Evolutionary conservation across 768 basidiomycete species (phyloP).

Genomic region (Royoungia palumana): DNA sequence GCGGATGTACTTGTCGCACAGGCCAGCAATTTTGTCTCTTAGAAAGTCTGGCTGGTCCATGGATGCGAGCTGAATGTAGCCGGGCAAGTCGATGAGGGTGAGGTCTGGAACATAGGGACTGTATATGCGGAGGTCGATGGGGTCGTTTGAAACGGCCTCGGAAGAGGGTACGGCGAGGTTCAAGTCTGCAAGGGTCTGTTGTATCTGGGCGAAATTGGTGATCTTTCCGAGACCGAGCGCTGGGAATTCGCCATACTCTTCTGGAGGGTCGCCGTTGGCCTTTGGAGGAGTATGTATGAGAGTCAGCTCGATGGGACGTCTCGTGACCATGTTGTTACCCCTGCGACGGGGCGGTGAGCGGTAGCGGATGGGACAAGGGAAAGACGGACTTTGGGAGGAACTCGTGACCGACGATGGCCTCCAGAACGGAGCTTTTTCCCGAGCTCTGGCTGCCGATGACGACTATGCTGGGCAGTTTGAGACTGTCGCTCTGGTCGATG

Average conservation of each 20-base stretch:
- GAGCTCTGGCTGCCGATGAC: constrained; percentile 98
- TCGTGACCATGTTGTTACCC: constrained; percentile 99
- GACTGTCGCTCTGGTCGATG: constrained; percentile 91
- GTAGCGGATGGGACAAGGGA: not conserved
- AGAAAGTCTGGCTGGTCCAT: constrained; percentile 94
- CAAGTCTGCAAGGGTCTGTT: constrained; percentile 89
- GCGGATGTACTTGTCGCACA: constrained; percentile 98
- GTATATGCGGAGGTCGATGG: constrained; percentile 96
- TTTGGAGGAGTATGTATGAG: constrained; percentile 82
- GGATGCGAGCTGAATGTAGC: constrained; percentile 93
- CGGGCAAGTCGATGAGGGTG: constrained; percentile 95
- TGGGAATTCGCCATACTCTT: constrained; percentile 94
- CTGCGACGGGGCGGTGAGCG: constrained; percentile 38
- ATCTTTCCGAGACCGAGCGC: constrained; percentile 85
- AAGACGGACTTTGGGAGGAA: constrained; percentile 93
- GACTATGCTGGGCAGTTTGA: constrained; percentile 96
- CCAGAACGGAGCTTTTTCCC: constrained; percentile 96
- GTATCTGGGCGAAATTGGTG: constrained; percentile 87
- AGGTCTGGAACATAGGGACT: constrained; percentile 95
- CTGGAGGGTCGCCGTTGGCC: constrained; percentile 48
- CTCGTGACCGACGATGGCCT: constrained; percentile 96
- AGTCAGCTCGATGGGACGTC: constrained; percentile 96
- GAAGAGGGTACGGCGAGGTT: constrained; percentile 90
- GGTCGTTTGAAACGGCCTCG: constrained; percentile 89
- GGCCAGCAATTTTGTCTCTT: constrained; percentile 83